Base-by-base conservation (phyloP, 2,329 filamentous ascomycete species). In the Elsinoe australis region DNA sequence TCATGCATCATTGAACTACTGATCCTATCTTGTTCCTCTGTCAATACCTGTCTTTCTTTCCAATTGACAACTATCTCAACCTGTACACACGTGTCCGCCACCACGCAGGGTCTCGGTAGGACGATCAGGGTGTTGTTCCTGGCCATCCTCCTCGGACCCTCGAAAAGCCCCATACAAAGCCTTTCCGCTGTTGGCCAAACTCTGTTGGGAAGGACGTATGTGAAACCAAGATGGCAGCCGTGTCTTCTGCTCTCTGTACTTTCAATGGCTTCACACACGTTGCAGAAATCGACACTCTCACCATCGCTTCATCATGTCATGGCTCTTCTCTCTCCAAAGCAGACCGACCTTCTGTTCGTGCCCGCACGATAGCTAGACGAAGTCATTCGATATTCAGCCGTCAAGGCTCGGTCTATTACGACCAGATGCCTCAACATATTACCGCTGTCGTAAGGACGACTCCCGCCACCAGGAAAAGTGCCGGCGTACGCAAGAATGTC, bases 351-450 rank as follows among this genome's bases (percentile, higher is more conserved):
- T 28, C 39, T 14, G 18, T 36, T 44, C 39, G 22, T 18, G 21
- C 26, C 15, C 39, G 39, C 3, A 44, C 39, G 9, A 52, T 51
- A 12, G 51, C 55, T 19, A 51, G 61, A 49, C 55, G 62, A 34
- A 63, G 58, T 52, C 55, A 59, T 18, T 65, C 62, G 5, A 64
- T 66, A 53, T 66, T 66, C 52, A 64, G 61, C 39, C 52, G 62
- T n/a, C 56, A 56, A 51, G 62, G 62, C 31, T 48, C 45, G 22
- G 24, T 36, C 19, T 28, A 38, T 21, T 36, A 22, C 12, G 33
- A 39, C 10, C 19, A 26, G 12, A 48, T 48, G 45, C 45, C 45
- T 17, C 45, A 36, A 48, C 45, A 48, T 24, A 34, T 48, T n/a
- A 38, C 45, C 10, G 32, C 33, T 22, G 31, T 48, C 24, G 15